phyloP scores from a whole-genome alignment of 164 flowering plant species.

The Amborella trichopoda region DNA sequence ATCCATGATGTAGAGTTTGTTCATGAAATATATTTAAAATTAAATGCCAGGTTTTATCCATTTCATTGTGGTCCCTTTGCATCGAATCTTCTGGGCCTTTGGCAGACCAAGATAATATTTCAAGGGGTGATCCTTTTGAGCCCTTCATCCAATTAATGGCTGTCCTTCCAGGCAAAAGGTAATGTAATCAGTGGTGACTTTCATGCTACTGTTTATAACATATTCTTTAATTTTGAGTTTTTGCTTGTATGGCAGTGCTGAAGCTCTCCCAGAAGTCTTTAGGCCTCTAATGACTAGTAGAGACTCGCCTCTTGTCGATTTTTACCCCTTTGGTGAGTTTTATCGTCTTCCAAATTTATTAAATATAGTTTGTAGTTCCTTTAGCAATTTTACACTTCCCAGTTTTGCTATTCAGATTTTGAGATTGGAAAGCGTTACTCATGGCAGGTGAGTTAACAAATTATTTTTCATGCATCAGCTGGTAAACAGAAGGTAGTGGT shows the following conservation, averaged over 20 bases:
- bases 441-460: conserved; percentile 27
- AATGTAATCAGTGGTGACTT: background rate
- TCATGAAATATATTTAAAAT: background rate
- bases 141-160: conserved; percentile 52
- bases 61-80: conserved; percentile 45
- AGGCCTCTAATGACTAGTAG: conserved; percentile 17
- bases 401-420: conserved; percentile 18
- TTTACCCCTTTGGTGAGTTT: conserved; percentile 26
- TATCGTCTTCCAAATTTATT: background rate
- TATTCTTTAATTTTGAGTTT: background rate
- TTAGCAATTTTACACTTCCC: background rate
- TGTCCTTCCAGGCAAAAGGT: conserved; percentile 50
- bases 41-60: conserved; percentile 32
- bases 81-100: conserved; percentile 37
- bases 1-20: no score
- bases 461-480: background rate
- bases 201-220: background rate
- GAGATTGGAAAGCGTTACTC: conserved; percentile 24
- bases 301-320: conserved; percentile 19
- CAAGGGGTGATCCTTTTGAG: conserved; percentile 28
- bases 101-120: conserved; percentile 14
- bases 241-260: conserved; percentile 12
- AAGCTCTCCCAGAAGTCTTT: conserved; percentile 27
- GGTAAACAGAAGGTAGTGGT: background rate
- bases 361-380: background rate